phyloP scores from a whole-genome alignment of 345 rosid genomes.

The Salix brachista region DNA sequence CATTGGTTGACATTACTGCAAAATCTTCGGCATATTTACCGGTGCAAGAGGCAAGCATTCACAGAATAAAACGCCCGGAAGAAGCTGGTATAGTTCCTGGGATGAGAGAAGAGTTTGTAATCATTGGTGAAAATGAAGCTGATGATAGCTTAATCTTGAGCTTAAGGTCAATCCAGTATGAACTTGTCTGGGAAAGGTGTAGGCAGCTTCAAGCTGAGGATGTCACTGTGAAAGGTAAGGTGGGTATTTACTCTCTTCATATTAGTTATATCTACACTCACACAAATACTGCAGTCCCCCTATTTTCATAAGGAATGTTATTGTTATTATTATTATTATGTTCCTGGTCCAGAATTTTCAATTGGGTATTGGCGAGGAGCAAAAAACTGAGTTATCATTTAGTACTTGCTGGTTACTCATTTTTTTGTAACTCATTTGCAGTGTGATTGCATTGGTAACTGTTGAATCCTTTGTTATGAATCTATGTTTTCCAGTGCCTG shows the following conservation, averaged over 20 bases:
- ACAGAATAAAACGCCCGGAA: constrained; percentile 62
- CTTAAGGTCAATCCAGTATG: constrained; percentile 63
- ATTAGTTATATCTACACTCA: not conserved
- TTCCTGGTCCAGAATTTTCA: not conserved
- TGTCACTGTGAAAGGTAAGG: constrained; percentile 86
- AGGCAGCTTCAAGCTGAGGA: constrained; percentile 98
- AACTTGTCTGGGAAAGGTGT: constrained; percentile 94
- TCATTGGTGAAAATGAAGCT: constrained; percentile 71
- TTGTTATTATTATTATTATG: not conserved
- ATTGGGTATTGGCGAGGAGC: not conserved
- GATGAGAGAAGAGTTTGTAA: constrained; percentile 69
- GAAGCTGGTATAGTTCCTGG: constrained; percentile 91
- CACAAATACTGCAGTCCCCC: not conserved
- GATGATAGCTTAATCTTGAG: constrained; percentile 87
- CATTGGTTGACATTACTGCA: constrained; percentile 78
- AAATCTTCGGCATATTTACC: constrained; percentile 84
- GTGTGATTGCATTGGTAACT: not conserved
- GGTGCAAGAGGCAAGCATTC: constrained; percentile 73
- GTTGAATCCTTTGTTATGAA: no score
- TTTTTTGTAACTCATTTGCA: not conserved
- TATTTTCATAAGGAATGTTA: not conserved
- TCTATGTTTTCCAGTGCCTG: not conserved
- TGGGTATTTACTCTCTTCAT: constrained; percentile 17
- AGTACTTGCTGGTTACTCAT: not conserved
- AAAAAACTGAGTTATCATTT: not conserved